Evolutionary conservation across 2,329 filamentous ascomycete genomes (phyloP), one percentile per base, ranked within the genome.

Genomic region (Phyllosticta citrichinensis): DNA sequence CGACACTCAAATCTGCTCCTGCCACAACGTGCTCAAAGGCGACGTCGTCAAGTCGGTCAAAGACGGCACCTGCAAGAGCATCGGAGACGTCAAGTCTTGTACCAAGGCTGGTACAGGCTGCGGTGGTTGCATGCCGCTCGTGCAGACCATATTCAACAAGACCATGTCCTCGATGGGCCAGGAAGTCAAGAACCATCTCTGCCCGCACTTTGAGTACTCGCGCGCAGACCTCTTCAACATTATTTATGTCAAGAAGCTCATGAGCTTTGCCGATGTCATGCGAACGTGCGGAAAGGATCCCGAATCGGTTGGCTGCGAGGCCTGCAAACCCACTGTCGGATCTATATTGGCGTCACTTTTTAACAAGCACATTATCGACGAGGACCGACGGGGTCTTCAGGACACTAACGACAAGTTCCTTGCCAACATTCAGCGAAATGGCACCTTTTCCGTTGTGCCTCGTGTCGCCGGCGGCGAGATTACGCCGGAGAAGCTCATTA

Each of bases 101-200:
- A 96, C 91, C 17, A 96, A 96, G 73, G 91, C 91, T 19, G 91
- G 91, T 51, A 96, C 89, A 0, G 91, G 91, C 2, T 96, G 91
- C 69, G 91, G 91, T 66, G 91, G 91, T 8, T 96, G 91, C 71
- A 85, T 96, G 83, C 91, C 91, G 5, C 82, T 96, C 5, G 88
- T 96, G 2, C 89, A 90, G 60, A 87, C 86, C 65, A 95, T 96
- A 70, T 95, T 96, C 82, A 94, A 92, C 80, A 87, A 87, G 71
- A 87, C 90, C 30, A 92, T 96, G 89, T 80, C 84, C 55, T 84
- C 85, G 11, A 88, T 94, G 85, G 91, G 91, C 60, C 84, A 91
- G 64, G 90, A 95, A 72, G 87, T 96, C 61, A 89, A 88, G 68
- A 96, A 96, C 73, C 80, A 95, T 73, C 71, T 96, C 10, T 96